Percentiles rank a stretch among this genome's conserved stretches.
Conservation (phyloP, 2,329 filamentous ascomycete genomes). For the Fusarium pseudonygamai region DNA sequence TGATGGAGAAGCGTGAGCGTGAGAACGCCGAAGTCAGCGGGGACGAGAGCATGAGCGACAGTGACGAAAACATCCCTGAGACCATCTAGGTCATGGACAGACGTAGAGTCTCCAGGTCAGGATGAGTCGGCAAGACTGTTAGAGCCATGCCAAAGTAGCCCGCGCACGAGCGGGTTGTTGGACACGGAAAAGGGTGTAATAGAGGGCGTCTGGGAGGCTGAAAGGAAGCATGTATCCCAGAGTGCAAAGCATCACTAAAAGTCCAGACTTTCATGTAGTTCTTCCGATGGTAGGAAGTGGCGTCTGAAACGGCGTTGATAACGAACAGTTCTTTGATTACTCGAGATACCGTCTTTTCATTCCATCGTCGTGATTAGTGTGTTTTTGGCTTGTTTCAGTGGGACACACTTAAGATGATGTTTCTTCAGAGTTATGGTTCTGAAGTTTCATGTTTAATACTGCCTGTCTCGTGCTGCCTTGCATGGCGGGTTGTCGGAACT, state of each 20-base stretch:
- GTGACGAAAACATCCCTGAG: slow-evolving; percentile 78
- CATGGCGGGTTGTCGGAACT: slow-evolving; percentile 11
- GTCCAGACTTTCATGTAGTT: slow-evolving; percentile 44
- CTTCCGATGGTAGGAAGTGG: slow-evolving; percentile 41
- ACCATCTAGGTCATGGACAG: slow-evolving; percentile 47
- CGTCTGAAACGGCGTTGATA: slow-evolving; percentile 43
- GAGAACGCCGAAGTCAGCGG: slow-evolving; percentile 98
- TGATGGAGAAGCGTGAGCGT: slow-evolving; percentile 99
- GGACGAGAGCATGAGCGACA: slow-evolving; percentile 95
- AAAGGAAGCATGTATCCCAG: slow-evolving; percentile 32
- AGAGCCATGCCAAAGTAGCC: slow-evolving; percentile 24
- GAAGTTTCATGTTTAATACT: background rate
- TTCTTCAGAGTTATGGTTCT: background rate
- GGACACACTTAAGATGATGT: background rate
- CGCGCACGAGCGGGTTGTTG: slow-evolving; percentile 31
- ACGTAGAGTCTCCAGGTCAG: slow-evolving; percentile 24
- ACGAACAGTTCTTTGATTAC: slow-evolving; percentile 39
- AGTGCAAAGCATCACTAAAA: slow-evolving; percentile 43
- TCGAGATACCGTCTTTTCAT: background rate
- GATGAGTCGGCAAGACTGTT: slow-evolving; percentile 31
- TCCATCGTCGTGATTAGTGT: background rate
- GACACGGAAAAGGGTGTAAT: slow-evolving; percentile 42
- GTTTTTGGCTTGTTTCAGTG: background rate
- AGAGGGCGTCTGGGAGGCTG: slow-evolving; percentile 38
- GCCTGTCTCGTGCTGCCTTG: background rate